Percentiles rank a stretch among this genome's conserved stretches.
Conservation (phyloP, 2,329 filamentous ascomycete species). For the Talaromyces sp. region DNA sequence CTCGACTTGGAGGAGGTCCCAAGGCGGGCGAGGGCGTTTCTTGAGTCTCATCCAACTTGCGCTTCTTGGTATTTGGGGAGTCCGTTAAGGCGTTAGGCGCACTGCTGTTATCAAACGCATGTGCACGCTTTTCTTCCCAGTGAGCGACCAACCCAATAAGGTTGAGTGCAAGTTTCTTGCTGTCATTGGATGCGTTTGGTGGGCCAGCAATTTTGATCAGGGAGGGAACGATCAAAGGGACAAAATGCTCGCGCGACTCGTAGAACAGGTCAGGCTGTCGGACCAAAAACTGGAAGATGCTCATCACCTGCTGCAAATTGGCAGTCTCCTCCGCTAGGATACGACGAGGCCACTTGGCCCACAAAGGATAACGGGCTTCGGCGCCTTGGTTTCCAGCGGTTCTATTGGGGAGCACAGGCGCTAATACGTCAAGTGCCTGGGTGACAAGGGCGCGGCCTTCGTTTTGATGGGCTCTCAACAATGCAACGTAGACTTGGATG, state of each 20-base stretch:
- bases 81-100: conserved; percentile 54
- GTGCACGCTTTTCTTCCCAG: conserved; percentile 85
- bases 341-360: conserved; percentile 86
- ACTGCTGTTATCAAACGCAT: conserved; percentile 49
- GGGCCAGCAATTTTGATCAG: conserved; percentile 81
- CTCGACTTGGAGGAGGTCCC: conserved; percentile 46
- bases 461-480: conserved; percentile 90
- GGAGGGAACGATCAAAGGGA: conserved; percentile 83
- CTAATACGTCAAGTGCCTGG: conserved; percentile 90
- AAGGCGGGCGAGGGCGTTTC: conserved; percentile 55
- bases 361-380: conserved; percentile 75
- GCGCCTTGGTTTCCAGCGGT: conserved; percentile 58
- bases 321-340: conserved; percentile 93
- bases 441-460: conserved; percentile 90
- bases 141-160: conserved; percentile 88
- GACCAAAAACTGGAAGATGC: conserved; percentile 96
- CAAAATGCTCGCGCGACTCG: conserved; percentile 88
- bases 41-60: conserved; percentile 70
- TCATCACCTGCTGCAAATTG: conserved; percentile 93
- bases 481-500: conserved; percentile 87
- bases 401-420: conserved; percentile 88
- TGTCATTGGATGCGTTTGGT: conserved; percentile 84
- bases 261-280: conserved; percentile 92
- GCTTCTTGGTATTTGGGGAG: conserved; percentile 74
- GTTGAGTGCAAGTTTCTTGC: conserved; percentile 85